Evolutionary conservation across 2,329 filamentous ascomycete species (phyloP), one percentile per base, ranked within the genome.

Genomic region (Phyllachora maydis): DNA sequence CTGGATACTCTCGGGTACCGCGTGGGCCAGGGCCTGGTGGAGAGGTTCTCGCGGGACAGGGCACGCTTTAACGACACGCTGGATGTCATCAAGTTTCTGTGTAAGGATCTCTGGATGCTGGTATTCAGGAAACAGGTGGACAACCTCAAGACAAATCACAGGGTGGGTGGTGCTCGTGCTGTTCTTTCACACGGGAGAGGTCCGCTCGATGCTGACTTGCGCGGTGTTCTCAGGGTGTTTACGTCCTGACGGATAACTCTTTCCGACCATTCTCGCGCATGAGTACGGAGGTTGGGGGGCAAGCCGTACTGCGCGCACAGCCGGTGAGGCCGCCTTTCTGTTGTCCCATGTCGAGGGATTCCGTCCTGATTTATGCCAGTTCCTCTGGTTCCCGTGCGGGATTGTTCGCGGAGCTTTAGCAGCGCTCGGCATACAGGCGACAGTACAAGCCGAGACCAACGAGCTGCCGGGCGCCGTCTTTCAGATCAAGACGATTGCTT

Each of bases 41-140:
- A 98, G 52, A 82, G 77, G 25, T 83, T 88, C 54, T 81, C 76
- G 7, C 62, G 66, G 41, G 77, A 90, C 44, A 64, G 81, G 24
- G 81, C 85, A 19, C 76, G 82, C 23, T 90, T 93, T 43, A 78
- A 74, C 30, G 82, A 92, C 37, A 83, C 83, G 4, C 66, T 98
- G 19, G 88, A 95, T 42, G 76, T 83, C 23, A 98, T 98, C 45
- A 98, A 98, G 47, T 95, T 98, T 42, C 59, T 98, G 23, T 98
- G 88, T 65, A 98, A 98, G 55, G 88, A 98, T 46, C 60, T 98
- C 21, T 98, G 88, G 88, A 82, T 70, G 16, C 59, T 95, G 11
- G 66, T 93, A 10, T 98, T 93, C 49, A 65, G 78, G 43, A 98
- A 98, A 51, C 90, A 95, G 47, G 79, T 98, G 41, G 88, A 98